These are phyloP conservation scores for Suhomyces xylopsoci DNA, from an alignment of 805 yeast genomes.

Conservation along the genomic window DNA sequence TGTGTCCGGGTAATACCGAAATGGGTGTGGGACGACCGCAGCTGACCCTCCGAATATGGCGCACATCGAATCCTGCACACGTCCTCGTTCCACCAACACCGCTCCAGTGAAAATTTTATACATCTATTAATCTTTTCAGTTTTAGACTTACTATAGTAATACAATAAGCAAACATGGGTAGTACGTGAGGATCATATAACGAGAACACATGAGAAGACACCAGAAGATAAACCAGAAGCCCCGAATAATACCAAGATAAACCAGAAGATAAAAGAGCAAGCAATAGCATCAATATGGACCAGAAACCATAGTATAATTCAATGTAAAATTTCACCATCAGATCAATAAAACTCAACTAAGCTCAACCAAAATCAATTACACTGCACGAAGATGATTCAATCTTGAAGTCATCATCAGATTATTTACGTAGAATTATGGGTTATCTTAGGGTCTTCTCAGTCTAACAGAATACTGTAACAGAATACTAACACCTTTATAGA, in stretches of 20 bases:
- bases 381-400: neutral
- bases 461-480: neutral
- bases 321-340: neutral
- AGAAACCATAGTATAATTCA: neutral
- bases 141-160: slow-evolving; percentile 13
- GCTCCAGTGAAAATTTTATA: slow-evolving; percentile 5
- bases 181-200: slow-evolving; percentile 49
- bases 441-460: neutral
- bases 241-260: neutral
- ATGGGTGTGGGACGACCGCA: neutral
- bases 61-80: slow-evolving; percentile 5
- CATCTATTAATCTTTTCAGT: neutral
- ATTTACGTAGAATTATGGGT: neutral
- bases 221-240: neutral
- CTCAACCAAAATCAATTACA: too few species aligned
- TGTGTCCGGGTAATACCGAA: neutral
- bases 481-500: slow-evolving; percentile 43
- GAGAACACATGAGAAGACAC: neutral
- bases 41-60: neutral
- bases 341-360: neutral
- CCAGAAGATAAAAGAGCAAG: neutral
- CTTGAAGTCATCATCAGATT: neutral
- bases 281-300: neutral
- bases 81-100: neutral
- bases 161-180: slow-evolving; percentile 61